Percentiles rank a stretch among this genome's conserved stretches.
Conservation (phyloP, 140 eudicot species). For the Bidens hawaiensis region DNA sequence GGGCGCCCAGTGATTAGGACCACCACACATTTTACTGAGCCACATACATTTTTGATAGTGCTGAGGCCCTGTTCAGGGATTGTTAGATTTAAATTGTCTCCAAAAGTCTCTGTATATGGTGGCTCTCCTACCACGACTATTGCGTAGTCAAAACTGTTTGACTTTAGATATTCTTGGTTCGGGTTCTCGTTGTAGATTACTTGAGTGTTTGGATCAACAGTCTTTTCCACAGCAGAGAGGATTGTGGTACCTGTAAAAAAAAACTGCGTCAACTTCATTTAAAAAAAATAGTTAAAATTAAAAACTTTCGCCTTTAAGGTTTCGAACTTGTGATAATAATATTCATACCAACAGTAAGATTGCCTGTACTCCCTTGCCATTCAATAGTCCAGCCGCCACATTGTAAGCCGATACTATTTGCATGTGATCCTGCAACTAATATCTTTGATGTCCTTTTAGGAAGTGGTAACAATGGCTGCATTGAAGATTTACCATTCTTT, state of each 20-base stretch:
- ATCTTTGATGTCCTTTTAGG: constrained; percentile 55
- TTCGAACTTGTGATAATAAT: neutral
- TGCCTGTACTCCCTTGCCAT: constrained; percentile 58
- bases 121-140: constrained; percentile 71
- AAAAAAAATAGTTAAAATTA: neutral
- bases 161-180: constrained; percentile 29
- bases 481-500: constrained; percentile 52
- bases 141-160: constrained; percentile 43
- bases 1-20: constrained; percentile 67
- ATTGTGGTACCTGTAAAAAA: constrained; percentile 64
- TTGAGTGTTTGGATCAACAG: constrained; percentile 43
- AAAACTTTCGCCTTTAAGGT: neutral
- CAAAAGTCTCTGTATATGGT: constrained; percentile 54
- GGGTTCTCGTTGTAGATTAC: constrained; percentile 56
- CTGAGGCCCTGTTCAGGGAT: constrained; percentile 41
- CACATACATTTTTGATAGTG: constrained; percentile 52
- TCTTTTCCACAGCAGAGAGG: constrained; percentile 43
- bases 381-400: constrained; percentile 76
- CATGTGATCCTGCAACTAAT: constrained; percentile 70
- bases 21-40: constrained; percentile 51
- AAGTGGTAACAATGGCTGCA: constrained; percentile 49
- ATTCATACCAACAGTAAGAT: constrained; percentile 35
- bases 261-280: neutral
- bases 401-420: constrained; percentile 56
- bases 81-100: constrained; percentile 61